Evolutionary conservation across 768 basidiomycete species (phyloP).

Genomic region (Plicaturopsis crispa): DNA sequence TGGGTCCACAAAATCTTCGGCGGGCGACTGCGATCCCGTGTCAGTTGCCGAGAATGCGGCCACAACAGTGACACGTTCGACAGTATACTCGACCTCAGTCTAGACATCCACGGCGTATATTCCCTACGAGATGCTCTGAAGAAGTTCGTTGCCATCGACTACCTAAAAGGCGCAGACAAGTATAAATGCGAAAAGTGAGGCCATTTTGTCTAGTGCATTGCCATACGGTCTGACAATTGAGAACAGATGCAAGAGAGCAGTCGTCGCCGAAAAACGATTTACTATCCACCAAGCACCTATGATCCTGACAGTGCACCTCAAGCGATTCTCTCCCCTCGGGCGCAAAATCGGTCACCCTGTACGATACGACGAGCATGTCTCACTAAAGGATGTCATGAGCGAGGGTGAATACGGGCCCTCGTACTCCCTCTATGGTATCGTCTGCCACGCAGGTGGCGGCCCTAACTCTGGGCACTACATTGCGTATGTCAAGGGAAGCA

Average conservation of each 20-base stretch:
- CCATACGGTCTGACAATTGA: not conserved
- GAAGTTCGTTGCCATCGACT: constrained; percentile 77
- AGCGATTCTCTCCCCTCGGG: constrained; percentile 89
- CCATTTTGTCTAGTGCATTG: not conserved
- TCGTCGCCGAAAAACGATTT: constrained; percentile 86
- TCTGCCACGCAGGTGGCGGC: constrained; percentile 87
- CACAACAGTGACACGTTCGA: constrained; percentile 96
- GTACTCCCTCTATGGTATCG: constrained; percentile 87
- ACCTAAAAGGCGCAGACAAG: constrained; percentile 85
- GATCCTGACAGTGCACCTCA: constrained; percentile 88
- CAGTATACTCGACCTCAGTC: constrained; percentile 85
- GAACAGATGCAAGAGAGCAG: constrained; percentile 82
- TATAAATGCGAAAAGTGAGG: constrained; percentile 98
- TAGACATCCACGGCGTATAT: constrained; percentile 70
- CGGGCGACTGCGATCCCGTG: constrained; percentile 84
- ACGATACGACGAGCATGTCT: constrained; percentile 70
- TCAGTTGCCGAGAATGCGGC: constrained; percentile 74
- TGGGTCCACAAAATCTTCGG: constrained; percentile 96
- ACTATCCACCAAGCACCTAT: constrained; percentile 82
- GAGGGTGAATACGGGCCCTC: constrained; percentile 65
- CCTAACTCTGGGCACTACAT: constrained; percentile 97
- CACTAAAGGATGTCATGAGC: constrained; percentile 78
- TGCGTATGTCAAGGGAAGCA: constrained; percentile 66
- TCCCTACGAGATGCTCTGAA: constrained; percentile 66
- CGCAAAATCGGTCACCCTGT: constrained; percentile 76